Evolutionary conservation across 108 stramenopile species (phyloP).

Genomic region (Nitzschia sp.): DNA sequence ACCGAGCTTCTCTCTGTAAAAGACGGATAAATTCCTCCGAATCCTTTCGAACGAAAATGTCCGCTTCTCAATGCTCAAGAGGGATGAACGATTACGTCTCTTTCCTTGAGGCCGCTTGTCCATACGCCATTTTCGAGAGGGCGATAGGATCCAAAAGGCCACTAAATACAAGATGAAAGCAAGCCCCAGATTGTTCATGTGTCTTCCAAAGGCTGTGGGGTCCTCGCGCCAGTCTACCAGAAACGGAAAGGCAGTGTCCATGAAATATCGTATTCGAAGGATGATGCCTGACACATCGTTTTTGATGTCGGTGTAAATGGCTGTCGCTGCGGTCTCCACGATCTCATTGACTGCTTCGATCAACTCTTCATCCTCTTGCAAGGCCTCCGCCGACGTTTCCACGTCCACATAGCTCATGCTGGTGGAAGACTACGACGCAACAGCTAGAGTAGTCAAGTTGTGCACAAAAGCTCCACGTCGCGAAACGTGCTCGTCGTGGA

Average conservation of each 20-base stretch:
- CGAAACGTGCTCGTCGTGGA: no score
- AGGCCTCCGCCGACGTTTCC: constrained; percentile 37
- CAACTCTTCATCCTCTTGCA: constrained; percentile 48
- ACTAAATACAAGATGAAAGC: constrained; percentile 26
- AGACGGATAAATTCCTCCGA: not conserved
- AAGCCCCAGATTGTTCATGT: constrained; percentile 30
- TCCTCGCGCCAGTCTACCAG: constrained; percentile 34
- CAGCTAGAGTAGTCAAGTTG: no score
- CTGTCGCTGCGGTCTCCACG: constrained; percentile 33
- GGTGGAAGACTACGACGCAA: no score
- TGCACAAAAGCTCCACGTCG: no score
- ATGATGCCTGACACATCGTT: constrained; percentile 32
- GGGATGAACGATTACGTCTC: not conserved
- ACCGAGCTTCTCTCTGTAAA: not conserved
- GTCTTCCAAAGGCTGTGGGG: constrained; percentile 17
- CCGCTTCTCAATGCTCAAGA: not conserved
- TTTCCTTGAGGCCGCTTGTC: not conserved
- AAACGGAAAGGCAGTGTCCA: constrained; percentile 36
- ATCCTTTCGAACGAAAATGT: not conserved
- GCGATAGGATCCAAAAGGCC: constrained; percentile 31
- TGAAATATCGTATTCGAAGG: not conserved
- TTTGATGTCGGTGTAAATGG: constrained; percentile 35
- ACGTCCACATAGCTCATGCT: constrained; percentile 29
- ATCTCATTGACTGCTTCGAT: constrained; percentile 44
- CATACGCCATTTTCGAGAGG: constrained; percentile 10